Conservation (phyloP, 352 stramenopile species). For the Pythium periplocum region DNA sequence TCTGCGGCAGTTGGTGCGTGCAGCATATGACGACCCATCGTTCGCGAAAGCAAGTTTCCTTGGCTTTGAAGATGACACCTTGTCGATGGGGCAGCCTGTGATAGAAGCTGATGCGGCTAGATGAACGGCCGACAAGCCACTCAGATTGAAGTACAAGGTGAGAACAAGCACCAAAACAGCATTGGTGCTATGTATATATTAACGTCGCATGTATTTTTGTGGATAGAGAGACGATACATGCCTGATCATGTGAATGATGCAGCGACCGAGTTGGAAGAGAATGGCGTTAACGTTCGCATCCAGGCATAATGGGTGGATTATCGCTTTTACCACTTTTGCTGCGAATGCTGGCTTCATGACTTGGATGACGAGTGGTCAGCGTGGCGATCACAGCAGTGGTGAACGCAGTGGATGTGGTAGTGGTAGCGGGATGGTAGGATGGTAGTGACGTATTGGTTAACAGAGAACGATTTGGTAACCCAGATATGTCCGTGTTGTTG, state of each 20-base stretch:
- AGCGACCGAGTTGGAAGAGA: slow-evolving; percentile 10
- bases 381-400: slow-evolving; percentile 3
- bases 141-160: slow-evolving; percentile 14
- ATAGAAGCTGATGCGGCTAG: slow-evolving; percentile 2
- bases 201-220: slow-evolving; percentile 11
- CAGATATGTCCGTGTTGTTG: too few species aligned
- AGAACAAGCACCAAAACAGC: slow-evolving; percentile 50
- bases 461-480: too few species aligned
- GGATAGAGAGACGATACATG: slow-evolving; percentile 6
- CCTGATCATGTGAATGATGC: slow-evolving; percentile 14
- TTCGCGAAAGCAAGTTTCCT: slow-evolving; percentile 2
- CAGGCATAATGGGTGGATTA: slow-evolving; percentile 38
- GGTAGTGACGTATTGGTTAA: too few species aligned
- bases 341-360: background rate
- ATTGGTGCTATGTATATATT: slow-evolving; percentile 21
- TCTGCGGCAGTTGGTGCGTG: slow-evolving; percentile 1
- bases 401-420: too few species aligned
- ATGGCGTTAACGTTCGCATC: slow-evolving; percentile 34
- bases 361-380: too few species aligned
- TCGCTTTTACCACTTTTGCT: slow-evolving; percentile 4
- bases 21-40: background rate
- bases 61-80: slow-evolving; percentile 8
- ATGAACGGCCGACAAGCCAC: slow-evolving; percentile 20
- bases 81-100: slow-evolving; percentile 1
- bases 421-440: too few species aligned